Base-by-base conservation (phyloP, 257 asterid species). In the Pogostemon cablin region DNA sequence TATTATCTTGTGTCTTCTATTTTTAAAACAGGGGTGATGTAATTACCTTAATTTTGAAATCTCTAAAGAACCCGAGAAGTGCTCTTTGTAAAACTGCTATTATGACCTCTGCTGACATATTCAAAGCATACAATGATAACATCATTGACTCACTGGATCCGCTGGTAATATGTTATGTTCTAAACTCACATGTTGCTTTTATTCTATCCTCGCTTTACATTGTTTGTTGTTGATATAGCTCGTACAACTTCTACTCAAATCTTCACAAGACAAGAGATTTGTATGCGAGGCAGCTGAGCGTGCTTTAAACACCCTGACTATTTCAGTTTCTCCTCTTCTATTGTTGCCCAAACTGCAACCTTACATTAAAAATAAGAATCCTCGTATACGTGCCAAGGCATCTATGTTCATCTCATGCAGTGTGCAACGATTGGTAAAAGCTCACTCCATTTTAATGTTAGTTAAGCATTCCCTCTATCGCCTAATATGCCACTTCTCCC, bases 61-160 rank as follows among this genome's bases (percentile, higher is more conserved):
- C 97, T 40, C 73, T 91, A 67, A 91, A 88, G 79, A 91, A 87
- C 71, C 97, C 97, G 17, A 86, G 97, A 79, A 91, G 97, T 69
- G 96, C 97, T 72, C 87, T 91, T 74, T 88, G 96, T 79, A 91
- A 91, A 76, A 87, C 97, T 56, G 97, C 97, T 73, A 81, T 89
- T 65, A 84, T 91, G 95, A 80, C 97, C 42, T 84, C 87, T 44
- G 82, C 90, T 55, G 97, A 88, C 86, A 80, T 91, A 70, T 85
- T 87, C 69, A 84, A 78, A 77, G 92, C 92, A 64, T 91, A 85
- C 58, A 81, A 89, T 25, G 96, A 88, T 72, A 80, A 81, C 62
- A 78, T 87, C 63, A 76, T 88, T 73, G 92, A 81, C 71, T 84
- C 79, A 11, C 67, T 91, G 75, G 97, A 91, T 83, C 89, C 96